Evolutionary conservation across 2,329 filamentous ascomycete species (phyloP), one percentile per base, ranked within the genome.

Genomic region (Botryotinia globosa): DNA sequence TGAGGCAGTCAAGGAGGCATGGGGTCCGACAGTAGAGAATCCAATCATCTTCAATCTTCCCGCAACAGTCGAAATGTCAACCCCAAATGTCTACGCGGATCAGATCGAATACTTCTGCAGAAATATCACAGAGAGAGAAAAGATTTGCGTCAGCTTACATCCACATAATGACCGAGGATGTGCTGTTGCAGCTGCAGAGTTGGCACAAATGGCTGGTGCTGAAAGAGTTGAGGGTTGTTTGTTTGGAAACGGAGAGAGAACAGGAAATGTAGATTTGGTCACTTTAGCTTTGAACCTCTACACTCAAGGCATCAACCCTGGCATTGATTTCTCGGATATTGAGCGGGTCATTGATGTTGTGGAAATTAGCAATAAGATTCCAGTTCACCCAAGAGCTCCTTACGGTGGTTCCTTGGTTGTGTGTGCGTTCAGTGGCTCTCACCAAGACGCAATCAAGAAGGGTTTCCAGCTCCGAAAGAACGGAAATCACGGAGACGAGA

Each of bases 381-480:
- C 95, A 10, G 89, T 98, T 7, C 94, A 97, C 80, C 91, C 92
- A 69, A 90, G 95, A 76, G 93, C 93, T 74, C 95, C 95, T 0
- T 98, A 98, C 79, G 94, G 92, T 69, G 95, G 94, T 42, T 92
- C 93, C 79, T 87, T 98, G 76, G 94, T 97, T n/a, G 92, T 95
- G 39, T 96, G 92, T 80, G 94, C 94, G 37, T 98, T 98, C 84
- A 94, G 90, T 76, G 94, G 95, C 71, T 94, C 91, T 39, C 95
- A 98, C 82, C 94, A 98, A 83, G 94, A 98, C 80, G 95, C 95
- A 69, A 97, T 98, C 85, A 97, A 97, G 84, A 98, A 98, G 86
- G 91, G 91, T 0, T 94, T 96, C 85, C 88, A 92, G 80, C 80
- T 85, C 58, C 91, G 95, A 73, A 87, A 94, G 80, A 83, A 86